phyloP scores from a whole-genome alignment of 805 yeast genomes.

The Zygoascus flipseniorum region DNA sequence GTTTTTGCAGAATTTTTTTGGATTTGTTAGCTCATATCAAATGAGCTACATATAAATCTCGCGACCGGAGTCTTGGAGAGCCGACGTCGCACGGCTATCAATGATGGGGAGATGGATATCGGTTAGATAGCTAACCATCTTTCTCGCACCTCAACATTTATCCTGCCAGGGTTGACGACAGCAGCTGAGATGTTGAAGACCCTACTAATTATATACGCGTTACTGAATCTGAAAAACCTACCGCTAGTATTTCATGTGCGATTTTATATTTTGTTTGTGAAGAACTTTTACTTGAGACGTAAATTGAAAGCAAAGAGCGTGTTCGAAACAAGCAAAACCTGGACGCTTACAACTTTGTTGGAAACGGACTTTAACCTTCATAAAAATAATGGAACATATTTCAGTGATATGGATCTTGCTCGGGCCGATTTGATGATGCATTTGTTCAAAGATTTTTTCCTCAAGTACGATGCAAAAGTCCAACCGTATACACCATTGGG shows the following conservation, averaged over 20 bases:
- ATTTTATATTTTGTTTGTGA: constrained; percentile 44
- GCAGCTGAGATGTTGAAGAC: constrained; percentile 4
- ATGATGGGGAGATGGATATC: too few species aligned
- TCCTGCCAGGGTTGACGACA: background rate
- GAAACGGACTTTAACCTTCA: constrained; percentile 85
- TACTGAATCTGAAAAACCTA: constrained; percentile 50
- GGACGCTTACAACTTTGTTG: constrained; percentile 58
- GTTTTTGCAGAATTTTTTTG: too few species aligned
- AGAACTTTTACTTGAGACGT: constrained; percentile 32
- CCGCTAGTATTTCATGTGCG: constrained; percentile 61
- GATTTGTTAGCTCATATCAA: too few species aligned
- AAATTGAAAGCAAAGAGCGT: constrained; percentile 14
- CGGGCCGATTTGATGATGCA: constrained; percentile 54
- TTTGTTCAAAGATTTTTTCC: constrained; percentile 50
- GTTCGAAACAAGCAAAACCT: constrained; percentile 37
- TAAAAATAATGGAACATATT: constrained; percentile 81
- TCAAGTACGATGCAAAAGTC: constrained; percentile 33
- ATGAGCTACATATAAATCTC: too few species aligned
- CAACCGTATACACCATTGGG: constrained; percentile 73
- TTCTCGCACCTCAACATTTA: too few species aligned
- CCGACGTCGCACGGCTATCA: too few species aligned
- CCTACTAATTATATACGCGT: constrained; percentile 18
- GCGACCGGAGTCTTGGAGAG: too few species aligned
- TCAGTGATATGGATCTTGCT: constrained; percentile 70
- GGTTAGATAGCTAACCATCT: too few species aligned